Percentiles rank a stretch among this genome's conserved stretches.
phyloP scores from a whole-genome alignment of 345 rosid genomes.

The Physaria fendleri region DNA sequence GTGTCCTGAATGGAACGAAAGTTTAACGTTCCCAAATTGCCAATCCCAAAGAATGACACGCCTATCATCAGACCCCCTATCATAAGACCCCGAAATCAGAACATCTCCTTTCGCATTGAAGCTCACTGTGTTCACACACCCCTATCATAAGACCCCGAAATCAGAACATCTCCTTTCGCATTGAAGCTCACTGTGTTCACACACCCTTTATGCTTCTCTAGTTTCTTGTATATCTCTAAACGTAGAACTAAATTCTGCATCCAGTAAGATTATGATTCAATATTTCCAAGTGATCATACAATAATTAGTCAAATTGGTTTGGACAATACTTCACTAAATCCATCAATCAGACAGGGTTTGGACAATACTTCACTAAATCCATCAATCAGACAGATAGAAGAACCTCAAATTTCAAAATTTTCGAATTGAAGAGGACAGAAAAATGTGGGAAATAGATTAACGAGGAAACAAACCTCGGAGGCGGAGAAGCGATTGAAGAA shows the following conservation, averaged over 20 bases:
- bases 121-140: too few species aligned
- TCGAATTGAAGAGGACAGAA: neutral
- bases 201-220: too few species aligned
- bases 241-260: conserved; percentile 67
- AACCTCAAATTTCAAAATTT: neutral
- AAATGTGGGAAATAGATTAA: too few species aligned
- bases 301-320: too few species aligned
- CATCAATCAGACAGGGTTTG: too few species aligned
- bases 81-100: conserved; percentile 68
- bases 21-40: conserved; percentile 57
- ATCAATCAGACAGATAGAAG: neutral
- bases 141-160: too few species aligned
- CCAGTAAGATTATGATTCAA: neutral
- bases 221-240: conserved; percentile 49
- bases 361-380: too few species aligned
- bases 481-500: conserved; percentile 71
- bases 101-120: too few species aligned
- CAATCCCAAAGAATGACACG: conserved; percentile 73
- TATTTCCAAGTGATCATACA: neutral
- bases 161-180: too few species aligned
- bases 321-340: too few species aligned
- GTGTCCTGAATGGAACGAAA: conserved; percentile 70
- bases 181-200: too few species aligned
- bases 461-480: conserved; percentile 57
- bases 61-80: conserved; percentile 87